These are phyloP conservation scores for Lasiosphaeris hirsuta DNA, from an alignment of 495 filamentous ascomycete genomes.

Conservation along the genomic window DNA sequence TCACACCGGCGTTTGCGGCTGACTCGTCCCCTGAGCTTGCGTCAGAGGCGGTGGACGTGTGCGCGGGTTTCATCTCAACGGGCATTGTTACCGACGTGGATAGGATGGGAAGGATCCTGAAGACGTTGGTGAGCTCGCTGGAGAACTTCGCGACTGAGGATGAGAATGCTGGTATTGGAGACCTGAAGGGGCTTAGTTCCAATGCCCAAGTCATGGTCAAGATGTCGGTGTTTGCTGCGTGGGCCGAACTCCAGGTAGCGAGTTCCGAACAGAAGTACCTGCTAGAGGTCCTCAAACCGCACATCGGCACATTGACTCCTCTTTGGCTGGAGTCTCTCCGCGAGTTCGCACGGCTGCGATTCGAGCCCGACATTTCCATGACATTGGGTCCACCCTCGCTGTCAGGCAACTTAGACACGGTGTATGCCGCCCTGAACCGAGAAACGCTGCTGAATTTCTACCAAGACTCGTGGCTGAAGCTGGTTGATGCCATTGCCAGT, in stretches of 20 bases:
- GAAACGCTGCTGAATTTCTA: slow-evolving; percentile 95
- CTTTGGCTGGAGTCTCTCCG: slow-evolving; percentile 90
- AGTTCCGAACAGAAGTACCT: slow-evolving; percentile 91
- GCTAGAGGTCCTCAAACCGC: slow-evolving; percentile 81
- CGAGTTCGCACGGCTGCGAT: slow-evolving; percentile 89
- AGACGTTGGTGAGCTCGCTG: slow-evolving; percentile 83
- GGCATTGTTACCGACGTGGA: slow-evolving; percentile 98
- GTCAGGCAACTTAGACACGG: slow-evolving; percentile 77
- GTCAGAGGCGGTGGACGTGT: slow-evolving; percentile 95
- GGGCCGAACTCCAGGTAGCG: slow-evolving; percentile 97
- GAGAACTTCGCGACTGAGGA: slow-evolving; percentile 86
- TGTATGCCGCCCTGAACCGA: slow-evolving; percentile 90
- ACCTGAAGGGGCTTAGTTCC: slow-evolving; percentile 87
- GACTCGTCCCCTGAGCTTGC: slow-evolving; percentile 96
- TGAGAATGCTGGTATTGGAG: slow-evolving; percentile 85
- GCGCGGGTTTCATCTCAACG: slow-evolving; percentile 91
- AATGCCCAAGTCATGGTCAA: slow-evolving; percentile 99
- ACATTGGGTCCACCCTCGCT: slow-evolving; percentile 69
- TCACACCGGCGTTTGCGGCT: slow-evolving; percentile 92
- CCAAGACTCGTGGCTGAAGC: slow-evolving; percentile 93
- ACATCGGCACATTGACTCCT: slow-evolving; percentile 82
- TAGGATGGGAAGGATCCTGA: slow-evolving; percentile 94
- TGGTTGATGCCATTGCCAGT: slow-evolving; percentile 96
- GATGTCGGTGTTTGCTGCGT: slow-evolving; percentile 94
- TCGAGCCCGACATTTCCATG: slow-evolving; percentile 95